phyloP scores from a whole-genome alignment of 495 filamentous ascomycete species.

The Penicillium canescens region DNA sequence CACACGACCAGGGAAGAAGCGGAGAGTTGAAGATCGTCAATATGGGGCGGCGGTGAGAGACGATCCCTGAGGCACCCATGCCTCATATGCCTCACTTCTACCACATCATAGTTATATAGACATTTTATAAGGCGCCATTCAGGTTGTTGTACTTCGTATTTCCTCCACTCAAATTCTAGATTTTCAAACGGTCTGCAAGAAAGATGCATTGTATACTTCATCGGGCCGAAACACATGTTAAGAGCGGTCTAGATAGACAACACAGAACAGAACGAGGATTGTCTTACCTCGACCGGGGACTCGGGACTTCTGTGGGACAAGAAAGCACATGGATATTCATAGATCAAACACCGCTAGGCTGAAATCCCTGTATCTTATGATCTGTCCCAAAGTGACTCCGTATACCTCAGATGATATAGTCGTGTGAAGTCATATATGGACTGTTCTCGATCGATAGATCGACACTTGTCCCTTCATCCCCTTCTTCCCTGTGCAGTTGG shows the following conservation, averaged over 20 bases:
- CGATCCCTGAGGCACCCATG: slow-evolving; percentile 2
- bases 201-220: background rate
- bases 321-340: slow-evolving; percentile 9
- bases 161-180: background rate
- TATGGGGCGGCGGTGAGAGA: slow-evolving; percentile 17
- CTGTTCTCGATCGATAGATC: slow-evolving; percentile 10
- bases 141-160: background rate
- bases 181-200: background rate
- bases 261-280: slow-evolving; percentile 5
- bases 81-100: background rate
- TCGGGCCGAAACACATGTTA: slow-evolving; percentile 10
- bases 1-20: slow-evolving; percentile 29
- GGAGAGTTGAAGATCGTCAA: slow-evolving; percentile 13
- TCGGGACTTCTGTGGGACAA: slow-evolving; percentile 1
- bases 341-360: background rate
- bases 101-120: background rate
- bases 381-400: no score
- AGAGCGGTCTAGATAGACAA: slow-evolving; percentile 13
- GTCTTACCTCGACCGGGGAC: slow-evolving; percentile 1
- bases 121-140: background rate
- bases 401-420: background rate
- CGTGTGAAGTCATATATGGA: slow-evolving; percentile 6
- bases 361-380: background rate
- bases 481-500: background rate
- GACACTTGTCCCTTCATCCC: background rate